Conservation (phyloP, 2,329 filamentous ascomycete genomes). For the Ophiosphaerella herpotricha region DNA sequence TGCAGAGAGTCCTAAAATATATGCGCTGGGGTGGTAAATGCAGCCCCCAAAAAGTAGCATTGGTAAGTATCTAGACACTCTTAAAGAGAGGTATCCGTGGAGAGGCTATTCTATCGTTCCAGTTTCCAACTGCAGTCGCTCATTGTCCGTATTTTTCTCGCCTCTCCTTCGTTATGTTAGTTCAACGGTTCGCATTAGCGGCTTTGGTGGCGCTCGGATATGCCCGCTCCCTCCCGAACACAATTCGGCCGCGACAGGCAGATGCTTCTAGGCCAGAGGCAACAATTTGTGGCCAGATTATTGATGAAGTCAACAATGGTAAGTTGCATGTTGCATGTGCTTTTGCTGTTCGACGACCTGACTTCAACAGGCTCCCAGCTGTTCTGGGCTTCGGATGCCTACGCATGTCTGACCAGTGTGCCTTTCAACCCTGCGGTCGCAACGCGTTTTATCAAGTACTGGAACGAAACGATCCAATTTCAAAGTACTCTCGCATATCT, state of each 20-base stretch:
- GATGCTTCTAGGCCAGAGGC: slow-evolving; percentile 6
- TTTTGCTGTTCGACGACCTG: neutral
- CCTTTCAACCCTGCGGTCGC: slow-evolving; percentile 54
- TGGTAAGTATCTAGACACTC: neutral
- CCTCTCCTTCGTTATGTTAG: neutral
- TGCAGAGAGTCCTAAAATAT: no score
- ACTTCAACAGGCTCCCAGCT: neutral
- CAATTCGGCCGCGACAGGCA: slow-evolving; percentile 10
- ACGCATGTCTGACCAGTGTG: slow-evolving; percentile 49
- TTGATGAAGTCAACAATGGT: slow-evolving; percentile 12
- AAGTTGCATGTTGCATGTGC: neutral
- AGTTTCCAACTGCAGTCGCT: neutral
- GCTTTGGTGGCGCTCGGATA: slow-evolving; percentile 2
- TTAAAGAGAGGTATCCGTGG: neutral
- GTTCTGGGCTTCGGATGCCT: slow-evolving; percentile 12
- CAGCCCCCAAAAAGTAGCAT: neutral
- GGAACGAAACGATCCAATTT: slow-evolving; percentile 52
- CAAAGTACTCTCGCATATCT: slow-evolving; percentile 52
- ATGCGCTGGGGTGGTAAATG: neutral
- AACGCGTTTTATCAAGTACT: slow-evolving; percentile 51
- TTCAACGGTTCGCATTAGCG: neutral
- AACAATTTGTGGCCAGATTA: slow-evolving; percentile 18
- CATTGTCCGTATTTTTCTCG: neutral
- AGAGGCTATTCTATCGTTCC: neutral
- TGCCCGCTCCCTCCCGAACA: slow-evolving; percentile 8